Base-by-base conservation (phyloP, 2,329 filamentous ascomycete species). In the Phialophora expanda region DNA sequence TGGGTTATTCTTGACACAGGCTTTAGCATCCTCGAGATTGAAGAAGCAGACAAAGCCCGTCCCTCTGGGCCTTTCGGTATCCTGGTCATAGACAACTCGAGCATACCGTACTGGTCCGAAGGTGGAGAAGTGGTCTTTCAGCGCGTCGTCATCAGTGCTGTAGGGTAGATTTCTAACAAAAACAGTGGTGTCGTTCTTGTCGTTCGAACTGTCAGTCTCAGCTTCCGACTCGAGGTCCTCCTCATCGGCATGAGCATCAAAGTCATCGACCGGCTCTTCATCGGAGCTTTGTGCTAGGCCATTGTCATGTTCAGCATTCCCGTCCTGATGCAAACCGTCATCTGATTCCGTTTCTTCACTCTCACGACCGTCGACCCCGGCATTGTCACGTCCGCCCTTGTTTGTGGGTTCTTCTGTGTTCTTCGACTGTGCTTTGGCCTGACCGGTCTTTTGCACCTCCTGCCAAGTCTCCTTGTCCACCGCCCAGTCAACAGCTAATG, bases 151-250 rank as follows among this genome's bases (percentile, higher is more conserved):
- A 20, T 90, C 90, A 51, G 88, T 89, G 1, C 90, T 93, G 78
- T 96, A 99, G 0, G 96, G 94, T 12, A 99, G 82, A 75, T 99
- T 99, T 71, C 95, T 92, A 73, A 99, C 86, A 79, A 99, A 99
- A 14, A 98, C 79, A 0, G 93, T 97, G 41, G 87, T 87, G 1
- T 70, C 64, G 34, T 67, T 69, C 32, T 56, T 62, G 30, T 78
- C 76, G 2, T 78, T 77, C 1, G 82, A 79, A 20, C 17, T 24
- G 2, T 9, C 12, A 22, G 38, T 59, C 4, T 78, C 77, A n/a
- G 77, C 75, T 14, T 78, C 76, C 0, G 78, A 77, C 1, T 79
- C 78, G 14, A 82, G 79, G 2, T 81, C 76, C 22, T 80, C 79
- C 22, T 81, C 80, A 0, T 78, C 79, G 8, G 76, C 75, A 14